Conservation (phyloP, 192 early-diverging fungal genomes). For the Rhizophagus clarus region DNA sequence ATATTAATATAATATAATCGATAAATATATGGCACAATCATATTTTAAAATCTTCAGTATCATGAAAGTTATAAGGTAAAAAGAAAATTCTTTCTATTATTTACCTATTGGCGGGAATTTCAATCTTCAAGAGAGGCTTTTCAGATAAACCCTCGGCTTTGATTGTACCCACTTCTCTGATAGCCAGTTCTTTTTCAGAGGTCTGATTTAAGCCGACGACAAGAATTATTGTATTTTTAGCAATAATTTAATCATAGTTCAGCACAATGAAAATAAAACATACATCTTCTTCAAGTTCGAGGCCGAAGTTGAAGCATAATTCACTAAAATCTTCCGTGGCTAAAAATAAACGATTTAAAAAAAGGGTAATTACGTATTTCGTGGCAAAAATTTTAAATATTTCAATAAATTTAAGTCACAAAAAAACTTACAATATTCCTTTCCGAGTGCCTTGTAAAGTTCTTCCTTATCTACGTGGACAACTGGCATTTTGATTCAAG, state of each 20-base stretch:
- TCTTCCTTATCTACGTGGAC: conserved; percentile 90
- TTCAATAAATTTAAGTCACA: background rate
- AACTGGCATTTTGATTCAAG: conserved; percentile 35
- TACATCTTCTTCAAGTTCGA: conserved; percentile 98
- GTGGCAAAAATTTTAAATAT: too few relatives aligned
- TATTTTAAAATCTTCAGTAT: too few relatives aligned
- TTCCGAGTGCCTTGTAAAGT: conserved; percentile 81
- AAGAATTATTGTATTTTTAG: background rate
- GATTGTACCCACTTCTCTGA: conserved; percentile 60
- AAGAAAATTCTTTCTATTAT: background rate
- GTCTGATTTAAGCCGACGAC: conserved; percentile 49
- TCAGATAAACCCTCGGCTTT: conserved; percentile 66
- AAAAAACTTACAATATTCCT: conserved; percentile 31
- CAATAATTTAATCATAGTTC: background rate
- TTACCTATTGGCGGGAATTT: conserved; percentile 94
- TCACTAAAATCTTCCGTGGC: conserved; percentile 91
- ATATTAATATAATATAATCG: too few relatives aligned
- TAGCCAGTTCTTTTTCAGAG: conserved; percentile 79
- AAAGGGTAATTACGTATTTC: background rate
- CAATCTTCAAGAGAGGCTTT: conserved; percentile 88
- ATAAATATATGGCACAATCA: too few relatives aligned
- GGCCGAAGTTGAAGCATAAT: conserved; percentile 98
- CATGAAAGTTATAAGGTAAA: background rate
- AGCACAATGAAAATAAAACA: conserved; percentile 22
- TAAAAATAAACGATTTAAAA: conserved; percentile 29